These are phyloP conservation scores for Rhododendron kiyosumense DNA, from an alignment of 148 eudicot species.

Conservation along the genomic window DNA sequence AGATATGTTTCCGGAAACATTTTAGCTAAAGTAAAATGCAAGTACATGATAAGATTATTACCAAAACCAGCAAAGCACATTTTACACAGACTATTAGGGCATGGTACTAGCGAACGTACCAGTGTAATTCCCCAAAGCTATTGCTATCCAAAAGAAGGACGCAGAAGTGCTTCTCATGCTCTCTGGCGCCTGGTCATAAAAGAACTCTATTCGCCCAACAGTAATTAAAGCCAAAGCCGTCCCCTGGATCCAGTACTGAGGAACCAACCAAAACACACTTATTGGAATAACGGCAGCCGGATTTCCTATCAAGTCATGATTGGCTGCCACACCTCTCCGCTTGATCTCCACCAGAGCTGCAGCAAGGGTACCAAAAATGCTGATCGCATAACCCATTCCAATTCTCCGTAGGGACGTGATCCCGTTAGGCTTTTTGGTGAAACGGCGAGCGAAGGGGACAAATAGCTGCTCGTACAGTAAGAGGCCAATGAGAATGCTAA, in stretches of 20 bases:
- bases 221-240: constrained; percentile 37
- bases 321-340: constrained; percentile 36
- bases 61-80: not conserved
- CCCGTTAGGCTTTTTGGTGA: constrained; percentile 12
- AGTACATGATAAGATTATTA: not conserved
- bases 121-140: constrained; percentile 35
- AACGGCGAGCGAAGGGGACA: constrained; percentile 41
- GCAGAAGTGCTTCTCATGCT: constrained; percentile 27
- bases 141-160: constrained; percentile 39
- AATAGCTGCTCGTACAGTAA: constrained; percentile 37
- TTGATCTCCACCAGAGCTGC: constrained; percentile 44
- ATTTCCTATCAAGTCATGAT: constrained; percentile 29
- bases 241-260: constrained; percentile 46
- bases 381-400: constrained; percentile 40
- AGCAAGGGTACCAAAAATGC: constrained; percentile 34
- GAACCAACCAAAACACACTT: constrained; percentile 51
- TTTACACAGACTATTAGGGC: not conserved
- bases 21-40: not conserved
- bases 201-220: constrained; percentile 47
- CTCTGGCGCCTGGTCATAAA: constrained; percentile 51
- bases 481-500: constrained; percentile 28
- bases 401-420: constrained; percentile 17
- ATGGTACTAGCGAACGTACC: not conserved
- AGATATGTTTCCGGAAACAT: not conserved
- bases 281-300: constrained; percentile 38